A percentile compares a stretch with the other conserved stretches of the same genome.
These are phyloP conservation scores for Byssoonygena ceratinophila DNA, from an alignment of 2,329 filamentous ascomycete genomes.

Conservation along the genomic window DNA sequence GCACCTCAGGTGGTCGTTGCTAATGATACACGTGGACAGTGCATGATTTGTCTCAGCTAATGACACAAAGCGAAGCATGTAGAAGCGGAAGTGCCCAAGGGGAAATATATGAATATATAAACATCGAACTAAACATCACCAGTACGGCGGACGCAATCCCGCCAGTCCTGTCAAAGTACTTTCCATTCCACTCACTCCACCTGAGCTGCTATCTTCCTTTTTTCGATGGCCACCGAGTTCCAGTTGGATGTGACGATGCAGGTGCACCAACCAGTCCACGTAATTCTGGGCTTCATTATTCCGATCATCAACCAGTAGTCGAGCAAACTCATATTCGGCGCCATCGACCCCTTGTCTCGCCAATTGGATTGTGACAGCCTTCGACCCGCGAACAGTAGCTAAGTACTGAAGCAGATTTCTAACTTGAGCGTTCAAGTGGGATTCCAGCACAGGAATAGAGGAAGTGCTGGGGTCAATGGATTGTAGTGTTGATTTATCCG, in stretches of 20 bases:
- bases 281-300: constrained; percentile 98
- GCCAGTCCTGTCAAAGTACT: constrained; percentile 37
- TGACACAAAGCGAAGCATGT: not conserved
- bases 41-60: too few species aligned
- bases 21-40: too few species aligned
- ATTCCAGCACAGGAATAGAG: constrained; percentile 71
- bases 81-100: too few species aligned
- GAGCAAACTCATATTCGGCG: constrained; percentile 91
- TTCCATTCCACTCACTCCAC: constrained; percentile 21
- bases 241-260: constrained; percentile 85
- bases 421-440: constrained; percentile 87
- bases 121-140: constrained; percentile 24
- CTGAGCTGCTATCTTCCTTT: constrained; percentile 34
- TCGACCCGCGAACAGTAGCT: constrained; percentile 66
- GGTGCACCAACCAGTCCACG: constrained; percentile 94
- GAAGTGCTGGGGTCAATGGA: constrained; percentile 71
- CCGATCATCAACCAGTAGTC: constrained; percentile 80
- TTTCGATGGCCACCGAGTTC: constrained; percentile 52
- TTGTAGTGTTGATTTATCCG: constrained; percentile 59
- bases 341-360: constrained; percentile 88
- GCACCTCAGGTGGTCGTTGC: too few species aligned
- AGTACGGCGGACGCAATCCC: constrained; percentile 38
- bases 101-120: not conserved
- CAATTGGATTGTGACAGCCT: constrained; percentile 78
- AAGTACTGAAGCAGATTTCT: constrained; percentile 88